These are phyloP conservation scores for Carex pumila DNA, from an alignment of 176 grass and related monocot genomes.

Conservation along the genomic window DNA sequence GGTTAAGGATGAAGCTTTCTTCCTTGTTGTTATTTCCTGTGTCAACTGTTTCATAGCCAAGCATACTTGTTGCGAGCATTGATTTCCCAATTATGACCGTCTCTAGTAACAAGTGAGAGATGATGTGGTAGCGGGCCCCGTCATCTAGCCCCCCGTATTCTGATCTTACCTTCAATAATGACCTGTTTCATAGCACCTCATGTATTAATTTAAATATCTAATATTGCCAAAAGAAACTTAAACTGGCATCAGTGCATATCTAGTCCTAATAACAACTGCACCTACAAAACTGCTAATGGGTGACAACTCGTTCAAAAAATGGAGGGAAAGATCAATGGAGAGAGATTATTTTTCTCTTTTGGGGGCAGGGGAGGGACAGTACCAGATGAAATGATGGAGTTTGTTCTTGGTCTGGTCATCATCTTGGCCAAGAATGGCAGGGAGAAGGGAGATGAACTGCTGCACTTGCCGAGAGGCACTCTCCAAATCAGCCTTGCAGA, in stretches of 20 bases:
- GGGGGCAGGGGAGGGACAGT: not conserved
- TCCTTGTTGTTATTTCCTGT: conserved; percentile 63
- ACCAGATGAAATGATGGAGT: conserved; percentile 92
- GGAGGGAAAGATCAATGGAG: not conserved
- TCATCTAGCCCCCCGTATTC: conserved; percentile 71
- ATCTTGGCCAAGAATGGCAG: conserved; percentile 63
- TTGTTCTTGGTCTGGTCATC: conserved; percentile 86
- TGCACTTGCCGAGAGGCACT: conserved; percentile 64
- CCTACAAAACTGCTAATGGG: not conserved
- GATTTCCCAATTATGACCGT: conserved; percentile 78
- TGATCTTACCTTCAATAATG: conserved; percentile 68
- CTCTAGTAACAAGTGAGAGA: conserved; percentile 87
- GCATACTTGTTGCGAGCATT: conserved; percentile 70
- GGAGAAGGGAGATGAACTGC: conserved; percentile 81
- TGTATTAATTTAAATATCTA: not conserved
- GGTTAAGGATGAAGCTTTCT: conserved; percentile 74
- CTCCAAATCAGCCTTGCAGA: conserved; percentile 92
- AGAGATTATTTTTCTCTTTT: not conserved
- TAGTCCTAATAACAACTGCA: not conserved
- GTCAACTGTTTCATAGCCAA: conserved; percentile 50
- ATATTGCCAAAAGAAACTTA: not conserved
- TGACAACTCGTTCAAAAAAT: not conserved
- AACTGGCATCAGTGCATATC: not conserved
- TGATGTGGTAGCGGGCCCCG: conserved; percentile 77
- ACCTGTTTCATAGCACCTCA: conserved; percentile 40